Evolutionary conservation across 257 asterid species (phyloP).

Genomic region (Lycium ferocissimum): DNA sequence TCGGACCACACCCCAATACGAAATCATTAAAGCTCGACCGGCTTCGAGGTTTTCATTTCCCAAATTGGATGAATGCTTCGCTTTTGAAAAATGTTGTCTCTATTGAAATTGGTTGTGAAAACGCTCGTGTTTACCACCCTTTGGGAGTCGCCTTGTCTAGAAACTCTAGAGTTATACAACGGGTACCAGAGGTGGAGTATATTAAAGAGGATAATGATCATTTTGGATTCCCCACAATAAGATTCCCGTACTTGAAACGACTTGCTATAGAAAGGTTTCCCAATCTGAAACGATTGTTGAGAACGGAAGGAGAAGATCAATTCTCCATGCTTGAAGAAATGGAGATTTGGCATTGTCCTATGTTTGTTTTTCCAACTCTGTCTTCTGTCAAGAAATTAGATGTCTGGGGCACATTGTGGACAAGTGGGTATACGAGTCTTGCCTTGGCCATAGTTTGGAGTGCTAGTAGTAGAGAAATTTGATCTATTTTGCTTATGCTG

Average conservation of each 20-base stretch:
- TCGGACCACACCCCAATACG: slow-evolving; percentile 36
- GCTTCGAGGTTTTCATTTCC: slow-evolving; percentile 38
- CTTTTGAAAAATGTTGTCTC: neutral
- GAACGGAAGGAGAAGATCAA: neutral
- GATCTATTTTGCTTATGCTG: too few species aligned
- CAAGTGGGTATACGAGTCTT: too few species aligned
- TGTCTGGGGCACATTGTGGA: neutral
- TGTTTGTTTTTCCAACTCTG: neutral
- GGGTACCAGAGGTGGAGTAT: slow-evolving; percentile 32
- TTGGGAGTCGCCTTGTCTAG: slow-evolving; percentile 37
- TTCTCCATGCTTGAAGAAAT: slow-evolving; percentile 32
- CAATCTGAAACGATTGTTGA: slow-evolving; percentile 34
- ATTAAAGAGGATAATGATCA: slow-evolving; percentile 22
- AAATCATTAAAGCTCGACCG: neutral
- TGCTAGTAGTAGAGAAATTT: too few species aligned
- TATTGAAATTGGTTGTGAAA: neutral
- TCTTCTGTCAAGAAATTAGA: neutral
- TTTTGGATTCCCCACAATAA: neutral
- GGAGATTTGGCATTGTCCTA: too few species aligned
- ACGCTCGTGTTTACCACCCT: slow-evolving; percentile 27
- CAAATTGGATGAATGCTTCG: slow-evolving; percentile 38
- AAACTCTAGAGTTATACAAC: neutral
- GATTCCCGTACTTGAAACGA: slow-evolving; percentile 24
- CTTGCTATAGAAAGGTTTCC: slow-evolving; percentile 15
- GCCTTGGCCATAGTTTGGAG: too few species aligned